phyloP scores from a whole-genome alignment of 164 flowering plant genomes.

The Chimonanthus salicifolius region DNA sequence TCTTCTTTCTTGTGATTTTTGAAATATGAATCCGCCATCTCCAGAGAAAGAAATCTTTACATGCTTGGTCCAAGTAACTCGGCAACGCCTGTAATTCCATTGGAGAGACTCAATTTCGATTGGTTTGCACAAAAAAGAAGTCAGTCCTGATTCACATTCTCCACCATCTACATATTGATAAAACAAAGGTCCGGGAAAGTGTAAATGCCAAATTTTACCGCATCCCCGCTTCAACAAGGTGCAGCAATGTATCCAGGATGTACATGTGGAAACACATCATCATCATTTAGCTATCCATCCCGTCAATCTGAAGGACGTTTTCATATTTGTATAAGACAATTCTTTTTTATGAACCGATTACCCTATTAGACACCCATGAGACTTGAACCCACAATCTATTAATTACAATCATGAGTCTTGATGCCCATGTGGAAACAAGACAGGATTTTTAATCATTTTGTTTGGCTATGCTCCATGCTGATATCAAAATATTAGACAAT shows the following conservation, averaged over 20 bases:
- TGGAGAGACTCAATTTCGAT: background rate
- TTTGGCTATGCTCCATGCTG: background rate
- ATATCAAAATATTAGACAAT: too few species aligned
- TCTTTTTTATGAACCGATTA: background rate
- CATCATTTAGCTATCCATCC: background rate
- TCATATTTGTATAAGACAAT: background rate
- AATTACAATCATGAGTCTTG: background rate
- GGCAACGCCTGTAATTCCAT: background rate
- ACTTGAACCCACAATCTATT: background rate
- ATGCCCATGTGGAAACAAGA: background rate
- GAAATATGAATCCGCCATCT: background rate
- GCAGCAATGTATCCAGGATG: too few species aligned
- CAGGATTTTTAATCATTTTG: too few species aligned
- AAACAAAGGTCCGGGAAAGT: background rate
- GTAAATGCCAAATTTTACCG: background rate
- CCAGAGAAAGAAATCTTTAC: background rate
- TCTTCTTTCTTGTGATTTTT: background rate
- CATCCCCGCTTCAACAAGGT: too few species aligned
- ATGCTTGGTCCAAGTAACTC: background rate
- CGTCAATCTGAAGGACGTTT: background rate
- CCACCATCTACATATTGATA: background rate
- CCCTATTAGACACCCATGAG: background rate
- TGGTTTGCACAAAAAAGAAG: background rate
- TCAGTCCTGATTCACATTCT: background rate
- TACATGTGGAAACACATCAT: background rate